A percentile compares a stretch with the other conserved stretches of the same genome.
These are phyloP conservation scores for Pichia membranifaciens DNA, from an alignment of 805 yeast genomes.

Conservation along the genomic window DNA sequence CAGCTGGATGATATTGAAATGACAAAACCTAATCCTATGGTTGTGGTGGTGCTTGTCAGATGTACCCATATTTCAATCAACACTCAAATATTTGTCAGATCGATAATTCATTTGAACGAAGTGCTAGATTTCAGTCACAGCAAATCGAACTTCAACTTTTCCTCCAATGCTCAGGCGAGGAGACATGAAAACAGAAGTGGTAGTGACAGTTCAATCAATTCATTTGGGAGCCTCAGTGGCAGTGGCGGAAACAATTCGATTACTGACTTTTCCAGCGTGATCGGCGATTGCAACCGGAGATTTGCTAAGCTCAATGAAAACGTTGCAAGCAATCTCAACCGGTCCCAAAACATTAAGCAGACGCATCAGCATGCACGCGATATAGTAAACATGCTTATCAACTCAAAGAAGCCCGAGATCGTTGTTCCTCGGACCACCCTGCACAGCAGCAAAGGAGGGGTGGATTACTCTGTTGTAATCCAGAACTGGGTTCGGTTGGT, in stretches of 20 bases:
- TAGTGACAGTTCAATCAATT: constrained; percentile 5
- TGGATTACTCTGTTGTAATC: constrained; percentile 12
- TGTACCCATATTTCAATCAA: constrained; percentile 22
- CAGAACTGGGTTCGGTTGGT: constrained; percentile 23
- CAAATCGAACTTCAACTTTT: neutral
- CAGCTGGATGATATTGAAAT: constrained; percentile 28
- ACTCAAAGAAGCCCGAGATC: constrained; percentile 10
- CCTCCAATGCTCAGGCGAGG: no score
- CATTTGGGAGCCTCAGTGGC: constrained; percentile 1
- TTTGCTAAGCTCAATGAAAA: constrained; percentile 22
- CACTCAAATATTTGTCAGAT: constrained; percentile 16
- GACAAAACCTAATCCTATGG: constrained; percentile 22
- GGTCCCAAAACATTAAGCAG: constrained; percentile 17
- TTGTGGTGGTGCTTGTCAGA: constrained; percentile 24
- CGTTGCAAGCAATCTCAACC: constrained; percentile 13
- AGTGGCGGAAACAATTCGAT: neutral
- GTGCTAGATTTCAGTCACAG: constrained; percentile 1
- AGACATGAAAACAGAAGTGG: constrained; percentile 2
- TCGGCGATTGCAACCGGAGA: constrained; percentile 22
- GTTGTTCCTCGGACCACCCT: constrained; percentile 13
- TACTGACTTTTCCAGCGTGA: constrained; percentile 8
- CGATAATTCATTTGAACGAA: constrained; percentile 23
- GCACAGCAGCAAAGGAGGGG: constrained; percentile 9
- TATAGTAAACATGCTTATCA: constrained; percentile 14
- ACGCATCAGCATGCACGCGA: constrained; percentile 16